Evolutionary conservation across 768 basidiomycete species (phyloP), one percentile per base, ranked within the genome.

Genomic region (Tubosaeta sp.): DNA sequence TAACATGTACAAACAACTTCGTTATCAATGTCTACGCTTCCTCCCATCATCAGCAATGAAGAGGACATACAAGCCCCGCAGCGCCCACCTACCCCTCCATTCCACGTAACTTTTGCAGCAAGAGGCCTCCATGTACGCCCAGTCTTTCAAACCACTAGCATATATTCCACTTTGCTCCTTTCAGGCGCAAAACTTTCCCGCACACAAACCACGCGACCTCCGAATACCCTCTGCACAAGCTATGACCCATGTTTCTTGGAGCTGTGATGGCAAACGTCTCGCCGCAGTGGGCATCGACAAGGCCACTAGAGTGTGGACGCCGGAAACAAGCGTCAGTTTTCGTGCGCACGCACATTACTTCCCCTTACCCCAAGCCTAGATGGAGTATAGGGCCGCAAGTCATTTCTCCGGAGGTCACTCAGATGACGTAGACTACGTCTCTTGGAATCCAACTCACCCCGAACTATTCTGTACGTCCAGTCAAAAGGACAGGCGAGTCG

Each of bases 361-460:
- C 24, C 13, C 6, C 21, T 16, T 47, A n/a, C 34, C 3, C 13
- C 0, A 1, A 36, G n/a, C 5, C 12, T 57, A 90, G 87, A 81
- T 89, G 75, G 88, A 91, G 40, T 68, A 77, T 21, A 78, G 88
- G 56, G 76, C 82, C 14, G 84, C 88, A 14, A 71, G 77, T 2
- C 71, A 77, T 14, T 88, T 81, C 51, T 77, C 83, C 1, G 86
- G 87, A 19, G 87, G 81, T 7, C 89, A 90, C 55, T 74, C 78
- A 2, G 87, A 88, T 48, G 87, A 89, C 40, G 84, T 86, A n/a
- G 89, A 91, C 59, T 82, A 89, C 53, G 70, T 90, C 36, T 81
- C 87, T 8, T 92, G 89, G 88, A 89, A 89, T 63, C 89, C 89
- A 1, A 86, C 84, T 3, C 88, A 91, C 57, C 87, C 89, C 4